phyloP scores from a whole-genome alignment of 805 yeast genomes.

The Limtongia smithiae region DNA sequence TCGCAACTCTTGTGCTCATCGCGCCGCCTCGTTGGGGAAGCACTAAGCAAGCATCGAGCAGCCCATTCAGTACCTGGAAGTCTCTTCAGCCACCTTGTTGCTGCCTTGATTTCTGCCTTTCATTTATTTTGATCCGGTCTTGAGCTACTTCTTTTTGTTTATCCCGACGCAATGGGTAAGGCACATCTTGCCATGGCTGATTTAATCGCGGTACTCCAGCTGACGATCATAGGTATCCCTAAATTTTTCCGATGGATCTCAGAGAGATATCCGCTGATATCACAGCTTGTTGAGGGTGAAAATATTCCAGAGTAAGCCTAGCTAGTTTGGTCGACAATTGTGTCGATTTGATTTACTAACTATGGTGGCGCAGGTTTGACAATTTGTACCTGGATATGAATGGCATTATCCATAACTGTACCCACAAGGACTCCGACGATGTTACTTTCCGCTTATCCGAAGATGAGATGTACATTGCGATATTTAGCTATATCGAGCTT shows the following conservation, averaged over 20 bases:
- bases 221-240: slow-evolving; percentile 75
- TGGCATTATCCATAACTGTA: slow-evolving; percentile 87
- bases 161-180: too few species aligned
- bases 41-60: too few species aligned
- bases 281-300: slow-evolving; percentile 74
- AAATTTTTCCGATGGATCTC: slow-evolving; percentile 95
- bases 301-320: slow-evolving; percentile 70
- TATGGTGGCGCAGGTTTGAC: slow-evolving; percentile 52
- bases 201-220: too few species aligned
- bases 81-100: too few species aligned
- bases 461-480: slow-evolving; percentile 88
- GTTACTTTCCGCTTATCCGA: slow-evolving; percentile 70
- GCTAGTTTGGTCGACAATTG: background rate
- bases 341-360: background rate
- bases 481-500: slow-evolving; percentile 92
- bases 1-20: too few species aligned
- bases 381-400: slow-evolving; percentile 96
- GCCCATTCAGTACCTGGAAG: too few species aligned
- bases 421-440: slow-evolving; percentile 75
- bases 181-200: too few species aligned
- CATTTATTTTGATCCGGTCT: too few species aligned
- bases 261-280: slow-evolving; percentile 97
- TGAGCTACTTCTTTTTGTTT: too few species aligned
- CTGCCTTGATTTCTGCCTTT: too few species aligned
- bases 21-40: too few species aligned